Evolutionary conservation across 805 yeast genomes (phyloP).

Genomic region (Candida nonsorbophila): DNA sequence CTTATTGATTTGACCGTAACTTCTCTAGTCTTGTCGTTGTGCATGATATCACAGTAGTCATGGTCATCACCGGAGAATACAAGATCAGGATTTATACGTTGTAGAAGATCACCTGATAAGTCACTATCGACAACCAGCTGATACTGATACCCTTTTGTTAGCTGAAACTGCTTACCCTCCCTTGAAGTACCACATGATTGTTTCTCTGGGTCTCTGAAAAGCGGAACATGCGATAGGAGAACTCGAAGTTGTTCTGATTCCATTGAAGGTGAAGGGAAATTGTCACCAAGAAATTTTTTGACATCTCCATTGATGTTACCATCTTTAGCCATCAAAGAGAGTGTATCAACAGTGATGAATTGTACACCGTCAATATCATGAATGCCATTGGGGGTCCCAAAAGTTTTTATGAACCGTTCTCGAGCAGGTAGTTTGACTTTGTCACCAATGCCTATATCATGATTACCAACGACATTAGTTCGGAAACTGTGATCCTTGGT

Average conservation of each 20-base stretch:
- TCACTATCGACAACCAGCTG: conserved; percentile 77
- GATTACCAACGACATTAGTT: conserved; percentile 73
- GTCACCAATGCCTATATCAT: conserved; percentile 91
- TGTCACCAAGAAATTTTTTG: conserved; percentile 42
- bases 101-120: conserved; percentile 54
- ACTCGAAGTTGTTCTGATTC: conserved; percentile 47
- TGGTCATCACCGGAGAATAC: conserved; percentile 95
- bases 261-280: conserved; percentile 5
- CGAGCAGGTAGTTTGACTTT: conserved; percentile 40
- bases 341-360: conserved; percentile 60
- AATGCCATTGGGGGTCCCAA: conserved; percentile 27
- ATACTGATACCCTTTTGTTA: conserved; percentile 73
- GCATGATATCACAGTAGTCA: conserved; percentile 82
- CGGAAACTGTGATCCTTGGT: conserved; percentile 21
- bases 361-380: conserved; percentile 25
- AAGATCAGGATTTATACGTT: conserved; percentile 56
- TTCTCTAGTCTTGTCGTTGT: conserved; percentile 46
- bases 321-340: conserved; percentile 60
- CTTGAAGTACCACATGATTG: conserved; percentile 73
- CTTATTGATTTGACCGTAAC: conserved; percentile 85
- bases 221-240: conserved; percentile 81
- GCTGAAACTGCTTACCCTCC: conserved; percentile 55
- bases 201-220: conserved; percentile 58
- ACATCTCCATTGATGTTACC: conserved; percentile 46
- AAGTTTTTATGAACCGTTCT: conserved; percentile 21